Evolutionary conservation across 345 rosid species (phyloP).

Genomic region (Dipteronia dyeriana): DNA sequence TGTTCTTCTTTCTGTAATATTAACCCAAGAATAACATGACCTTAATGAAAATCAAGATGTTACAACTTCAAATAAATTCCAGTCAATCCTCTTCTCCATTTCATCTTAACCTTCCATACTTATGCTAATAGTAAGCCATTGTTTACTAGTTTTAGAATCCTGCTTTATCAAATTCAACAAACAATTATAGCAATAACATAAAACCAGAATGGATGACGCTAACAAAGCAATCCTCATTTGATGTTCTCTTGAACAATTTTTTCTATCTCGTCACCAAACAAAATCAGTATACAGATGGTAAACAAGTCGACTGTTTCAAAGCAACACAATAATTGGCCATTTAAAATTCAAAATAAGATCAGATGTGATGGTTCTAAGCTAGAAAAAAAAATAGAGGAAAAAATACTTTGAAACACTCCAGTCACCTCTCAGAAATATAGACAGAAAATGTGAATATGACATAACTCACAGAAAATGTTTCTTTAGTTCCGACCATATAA

Average conservation of each 20-base stretch:
- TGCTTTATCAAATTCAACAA: neutral
- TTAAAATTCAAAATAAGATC: neutral
- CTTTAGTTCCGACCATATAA: neutral
- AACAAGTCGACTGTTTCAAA: neutral
- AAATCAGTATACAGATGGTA: neutral
- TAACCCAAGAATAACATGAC: neutral
- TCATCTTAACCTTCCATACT: neutral
- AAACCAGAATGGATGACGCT: neutral
- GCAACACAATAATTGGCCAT: neutral
- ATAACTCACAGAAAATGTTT: neutral
- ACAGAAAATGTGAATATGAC: neutral
- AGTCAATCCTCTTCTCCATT: neutral
- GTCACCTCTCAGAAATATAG: too few species aligned
- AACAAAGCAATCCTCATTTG: neutral
- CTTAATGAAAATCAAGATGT: slow-evolving; percentile 6
- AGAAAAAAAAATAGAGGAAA: too few species aligned
- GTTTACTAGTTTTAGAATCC: neutral
- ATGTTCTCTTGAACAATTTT: neutral
- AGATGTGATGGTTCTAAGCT: neutral
- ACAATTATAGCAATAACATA: neutral
- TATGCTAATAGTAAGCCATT: neutral
- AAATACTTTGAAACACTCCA: too few species aligned
- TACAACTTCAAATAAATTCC: neutral
- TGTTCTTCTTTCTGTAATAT: slow-evolving; percentile 61
- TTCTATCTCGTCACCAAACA: neutral